Percentiles rank a stretch among this genome's conserved stretches.
These are phyloP conservation scores for Arthroderma sp. DNA, from an alignment of 2,329 filamentous ascomycete genomes.

Conservation along the genomic window DNA sequence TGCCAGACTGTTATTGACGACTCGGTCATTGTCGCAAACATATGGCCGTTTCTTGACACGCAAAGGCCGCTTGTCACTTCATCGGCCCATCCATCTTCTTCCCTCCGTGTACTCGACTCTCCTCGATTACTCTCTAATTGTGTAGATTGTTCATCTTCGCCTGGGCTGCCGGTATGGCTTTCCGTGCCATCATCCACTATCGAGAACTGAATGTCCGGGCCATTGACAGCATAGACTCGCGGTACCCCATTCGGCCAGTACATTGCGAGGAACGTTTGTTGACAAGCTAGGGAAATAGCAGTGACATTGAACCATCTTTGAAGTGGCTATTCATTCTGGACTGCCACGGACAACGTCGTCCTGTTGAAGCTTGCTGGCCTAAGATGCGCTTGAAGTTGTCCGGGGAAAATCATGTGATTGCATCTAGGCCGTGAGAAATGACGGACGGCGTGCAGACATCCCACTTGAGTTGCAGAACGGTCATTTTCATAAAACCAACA, in stretches of 20 bases:
- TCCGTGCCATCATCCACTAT: conserved; percentile 16
- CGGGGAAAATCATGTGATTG: too few relatives aligned
- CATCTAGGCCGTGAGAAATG: too few relatives aligned
- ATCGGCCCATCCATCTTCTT: conserved; percentile 32
- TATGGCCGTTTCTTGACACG: conserved; percentile 63
- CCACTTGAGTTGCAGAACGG: too few relatives aligned
- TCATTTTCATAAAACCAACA: too few relatives aligned
- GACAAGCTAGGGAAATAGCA: conserved; percentile 12
- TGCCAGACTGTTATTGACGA: conserved; percentile 92
- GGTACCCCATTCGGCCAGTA: conserved; percentile 39
- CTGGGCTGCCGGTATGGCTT: conserved; percentile 19
- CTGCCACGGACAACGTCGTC: too few relatives aligned
- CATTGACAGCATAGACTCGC: conserved; percentile 36
- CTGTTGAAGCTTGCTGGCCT: too few relatives aligned
- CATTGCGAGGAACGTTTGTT: conserved; percentile 27
- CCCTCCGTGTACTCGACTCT: conserved; percentile 15
- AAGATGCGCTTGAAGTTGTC: too few relatives aligned
- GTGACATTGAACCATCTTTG: conserved; percentile 27
- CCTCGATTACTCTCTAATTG: conserved; percentile 19
- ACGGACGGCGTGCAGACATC: too few relatives aligned
- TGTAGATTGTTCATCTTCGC: conserved; percentile 38
- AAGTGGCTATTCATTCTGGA: conserved; percentile 10
- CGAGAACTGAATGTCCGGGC: conserved; percentile 23
- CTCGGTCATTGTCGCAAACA: conserved; percentile 76
- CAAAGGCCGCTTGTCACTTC: conserved; percentile 62